These are phyloP conservation scores for Oryza glaberrima DNA, from an alignment of 176 grass and related monocot genomes.

Conservation along the genomic window DNA sequence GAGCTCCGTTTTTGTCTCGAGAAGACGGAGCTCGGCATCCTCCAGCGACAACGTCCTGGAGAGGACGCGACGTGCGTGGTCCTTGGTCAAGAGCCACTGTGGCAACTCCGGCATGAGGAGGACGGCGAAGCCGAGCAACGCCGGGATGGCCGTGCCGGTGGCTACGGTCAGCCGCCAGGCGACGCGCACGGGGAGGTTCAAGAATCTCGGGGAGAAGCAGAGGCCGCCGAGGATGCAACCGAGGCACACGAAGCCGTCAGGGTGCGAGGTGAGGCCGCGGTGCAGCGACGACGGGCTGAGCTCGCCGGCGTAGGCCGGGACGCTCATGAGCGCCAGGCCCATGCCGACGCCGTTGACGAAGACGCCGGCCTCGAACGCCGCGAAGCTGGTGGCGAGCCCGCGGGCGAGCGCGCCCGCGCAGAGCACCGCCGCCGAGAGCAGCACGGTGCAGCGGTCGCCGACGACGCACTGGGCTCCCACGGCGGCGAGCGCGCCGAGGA, in stretches of 20 bases:
- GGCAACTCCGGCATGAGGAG: constrained; percentile 51
- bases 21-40: constrained; percentile 36
- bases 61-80: constrained; percentile 33
- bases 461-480: constrained; percentile 18
- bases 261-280: constrained; percentile 33
- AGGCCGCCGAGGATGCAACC: constrained; percentile 47
- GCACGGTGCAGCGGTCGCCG: constrained; percentile 33
- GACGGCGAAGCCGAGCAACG: constrained; percentile 10
- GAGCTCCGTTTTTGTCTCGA: constrained; percentile 37
- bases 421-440: constrained; percentile 39
- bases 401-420: constrained; percentile 34
- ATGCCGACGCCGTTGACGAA: constrained; percentile 45
- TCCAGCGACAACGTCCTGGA: constrained; percentile 28
- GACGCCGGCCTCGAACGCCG: constrained; percentile 36
- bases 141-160: constrained; percentile 25
- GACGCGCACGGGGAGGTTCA: constrained; percentile 26
- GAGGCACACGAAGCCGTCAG: constrained; percentile 58
- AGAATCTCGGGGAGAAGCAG: constrained; percentile 20
- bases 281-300: constrained; percentile 27
- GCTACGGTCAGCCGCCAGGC: constrained; percentile 37
- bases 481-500: constrained; percentile 23
- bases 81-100: constrained; percentile 26
- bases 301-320: constrained; percentile 43
- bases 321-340: constrained; percentile 45
- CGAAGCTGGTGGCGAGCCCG: background rate